Conservation (phyloP, 2,329 filamentous ascomycete genomes). For the Sporothrix schenckii region DNA sequence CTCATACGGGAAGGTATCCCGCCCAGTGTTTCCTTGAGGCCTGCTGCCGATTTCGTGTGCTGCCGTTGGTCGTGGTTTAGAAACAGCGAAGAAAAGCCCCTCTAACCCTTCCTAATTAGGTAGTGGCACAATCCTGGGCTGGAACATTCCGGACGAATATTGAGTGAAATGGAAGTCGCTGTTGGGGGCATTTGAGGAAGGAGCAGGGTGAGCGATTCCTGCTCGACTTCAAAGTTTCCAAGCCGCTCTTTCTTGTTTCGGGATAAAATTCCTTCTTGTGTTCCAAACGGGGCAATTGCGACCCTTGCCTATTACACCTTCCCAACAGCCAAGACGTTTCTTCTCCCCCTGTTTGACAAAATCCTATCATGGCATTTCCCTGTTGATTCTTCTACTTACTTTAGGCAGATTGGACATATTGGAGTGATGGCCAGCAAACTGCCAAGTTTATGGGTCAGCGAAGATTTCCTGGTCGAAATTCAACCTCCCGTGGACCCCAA, state of each 20-base stretch:
- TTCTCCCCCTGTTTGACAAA: neutral
- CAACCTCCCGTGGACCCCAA: neutral
- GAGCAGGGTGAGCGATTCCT: neutral
- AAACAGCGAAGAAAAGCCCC: neutral
- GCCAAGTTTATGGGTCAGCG: conserved; percentile 6
- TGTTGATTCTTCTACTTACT: neutral
- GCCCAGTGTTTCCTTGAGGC: conserved; percentile 8
- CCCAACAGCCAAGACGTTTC: neutral
- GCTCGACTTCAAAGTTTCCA: neutral
- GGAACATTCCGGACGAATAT: neutral
- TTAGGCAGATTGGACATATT: neutral
- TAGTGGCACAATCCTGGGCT: neutral
- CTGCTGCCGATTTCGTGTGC: neutral
- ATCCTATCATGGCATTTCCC: neutral
- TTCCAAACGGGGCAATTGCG: conserved; percentile 13
- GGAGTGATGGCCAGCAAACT: neutral
- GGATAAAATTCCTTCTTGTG: neutral
- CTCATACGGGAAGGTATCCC: conserved; percentile 27
- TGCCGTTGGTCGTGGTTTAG: conserved; percentile 6
- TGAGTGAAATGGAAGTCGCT: neutral
- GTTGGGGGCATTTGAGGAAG: neutral
- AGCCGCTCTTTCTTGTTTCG: conserved; percentile 19
- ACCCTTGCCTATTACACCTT: conserved; percentile 2
- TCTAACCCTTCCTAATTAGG: neutral
- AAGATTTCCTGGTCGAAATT: conserved; percentile 21